Conservation (phyloP, 331 rosid genomes). For the Acacia pycnantha region DNA sequence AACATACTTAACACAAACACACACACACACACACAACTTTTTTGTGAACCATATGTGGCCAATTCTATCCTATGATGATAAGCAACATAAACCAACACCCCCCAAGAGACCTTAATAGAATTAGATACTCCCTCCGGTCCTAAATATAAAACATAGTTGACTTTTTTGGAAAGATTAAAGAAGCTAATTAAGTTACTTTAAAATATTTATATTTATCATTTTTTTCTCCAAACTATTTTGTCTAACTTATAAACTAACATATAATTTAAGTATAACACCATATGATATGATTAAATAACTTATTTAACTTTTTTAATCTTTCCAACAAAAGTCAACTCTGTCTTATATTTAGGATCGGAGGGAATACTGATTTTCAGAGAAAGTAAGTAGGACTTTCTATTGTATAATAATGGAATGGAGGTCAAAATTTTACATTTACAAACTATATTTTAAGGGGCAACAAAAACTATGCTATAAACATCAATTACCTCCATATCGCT, state of each 20-base stretch:
- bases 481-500: conserved; percentile 60
- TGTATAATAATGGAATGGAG: neutral
- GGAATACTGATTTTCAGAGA: neutral
- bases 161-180: too few relatives aligned
- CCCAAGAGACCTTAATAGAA: neutral
- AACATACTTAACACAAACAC: neutral
- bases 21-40: neutral
- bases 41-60: neutral
- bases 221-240: too few relatives aligned
- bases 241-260: too few relatives aligned
- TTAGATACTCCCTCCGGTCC: too few relatives aligned
- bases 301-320: too few relatives aligned
- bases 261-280: too few relatives aligned
- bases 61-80: neutral
- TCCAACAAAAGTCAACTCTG: too few relatives aligned
- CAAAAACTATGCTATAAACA: neutral
- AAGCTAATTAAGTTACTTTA: too few relatives aligned
- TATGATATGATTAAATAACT: too few relatives aligned
- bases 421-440: neutral
- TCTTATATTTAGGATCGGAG: too few relatives aligned
- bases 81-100: neutral
- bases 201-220: too few relatives aligned
- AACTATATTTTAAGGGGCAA: neutral
- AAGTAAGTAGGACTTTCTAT: neutral
- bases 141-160: too few relatives aligned